These are phyloP conservation scores for Botrytis porri DNA, from an alignment of 2,329 filamentous ascomycete species.

Conservation along the genomic window DNA sequence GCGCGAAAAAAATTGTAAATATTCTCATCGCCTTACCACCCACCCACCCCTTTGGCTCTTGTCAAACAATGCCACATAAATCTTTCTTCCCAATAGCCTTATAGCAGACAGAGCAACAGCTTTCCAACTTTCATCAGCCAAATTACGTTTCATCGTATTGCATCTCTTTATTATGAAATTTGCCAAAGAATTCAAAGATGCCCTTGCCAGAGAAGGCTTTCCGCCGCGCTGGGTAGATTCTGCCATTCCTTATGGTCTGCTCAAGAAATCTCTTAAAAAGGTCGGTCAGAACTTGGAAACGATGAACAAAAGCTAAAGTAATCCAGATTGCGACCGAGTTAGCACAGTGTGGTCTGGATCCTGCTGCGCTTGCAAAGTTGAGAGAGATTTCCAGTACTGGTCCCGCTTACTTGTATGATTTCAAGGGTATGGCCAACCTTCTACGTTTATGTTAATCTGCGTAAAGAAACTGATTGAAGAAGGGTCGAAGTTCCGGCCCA, in stretches of 20 bases:
- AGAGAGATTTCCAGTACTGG: conserved; percentile 23
- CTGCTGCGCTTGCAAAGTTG: conserved; percentile 17
- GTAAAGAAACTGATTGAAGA: conserved; percentile 1
- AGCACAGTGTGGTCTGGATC: conserved; percentile 14
- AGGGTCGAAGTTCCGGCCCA: conserved; percentile 57
- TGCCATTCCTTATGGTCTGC: conserved; percentile 77
- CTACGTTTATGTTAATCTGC: background rate
- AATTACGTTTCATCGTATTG: background rate
- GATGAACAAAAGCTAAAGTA: conserved; percentile 5
- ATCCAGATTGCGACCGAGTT: conserved; percentile 16
- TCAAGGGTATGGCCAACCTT: conserved; percentile 46
- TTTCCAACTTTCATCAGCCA: background rate
- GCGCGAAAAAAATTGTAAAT: background rate
- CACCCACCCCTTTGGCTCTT: background rate
- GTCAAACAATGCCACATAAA: conserved; percentile 1
- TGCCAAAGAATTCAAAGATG: conserved; percentile 71
- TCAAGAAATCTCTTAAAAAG: conserved; percentile 87
- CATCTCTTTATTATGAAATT: conserved; percentile 68
- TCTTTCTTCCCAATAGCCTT: background rate
- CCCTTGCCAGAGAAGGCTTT: conserved; percentile 69
- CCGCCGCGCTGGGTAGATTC: conserved; percentile 69
- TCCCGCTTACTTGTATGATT: conserved; percentile 49
- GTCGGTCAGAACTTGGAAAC: conserved; percentile 48
- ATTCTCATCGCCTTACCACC: background rate
- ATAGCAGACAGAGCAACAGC: conserved; percentile 10